Evolutionary conservation across 2,329 filamentous ascomycete species (phyloP).

Genomic region (Xylariaceae sp.): DNA sequence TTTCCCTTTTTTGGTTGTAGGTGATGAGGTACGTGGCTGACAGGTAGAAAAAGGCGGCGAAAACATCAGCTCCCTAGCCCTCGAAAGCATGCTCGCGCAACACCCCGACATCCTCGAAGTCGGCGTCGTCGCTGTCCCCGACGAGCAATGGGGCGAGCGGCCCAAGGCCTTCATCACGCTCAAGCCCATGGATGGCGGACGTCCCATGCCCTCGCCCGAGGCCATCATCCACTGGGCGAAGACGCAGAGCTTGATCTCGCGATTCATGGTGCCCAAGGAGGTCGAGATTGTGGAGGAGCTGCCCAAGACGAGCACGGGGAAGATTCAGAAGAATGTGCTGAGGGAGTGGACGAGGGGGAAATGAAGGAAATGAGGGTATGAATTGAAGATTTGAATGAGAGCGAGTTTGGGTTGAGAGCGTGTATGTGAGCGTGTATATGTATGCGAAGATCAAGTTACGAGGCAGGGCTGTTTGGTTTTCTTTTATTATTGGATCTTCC

Average conservation of each 20-base stretch:
- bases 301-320: slow-evolving; percentile 95
- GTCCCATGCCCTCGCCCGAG: slow-evolving; percentile 49
- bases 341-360: slow-evolving; percentile 69
- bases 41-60: slow-evolving; percentile 63
- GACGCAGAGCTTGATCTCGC: slow-evolving; percentile 71
- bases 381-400: not conserved
- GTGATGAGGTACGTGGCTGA: too few species aligned
- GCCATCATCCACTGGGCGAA: slow-evolving; percentile 85
- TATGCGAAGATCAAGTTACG: not conserved
- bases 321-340: slow-evolving; percentile 91
- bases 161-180: slow-evolving; percentile 90
- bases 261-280: slow-evolving; percentile 77
- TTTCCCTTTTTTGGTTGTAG: too few species aligned
- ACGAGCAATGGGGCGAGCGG: slow-evolving; percentile 92
- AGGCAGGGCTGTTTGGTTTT: not conserved
- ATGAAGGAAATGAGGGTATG: not conserved
- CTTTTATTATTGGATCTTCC: not conserved
- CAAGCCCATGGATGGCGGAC: slow-evolving; percentile 49
- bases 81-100: slow-evolving; percentile 82
- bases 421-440: not conserved
- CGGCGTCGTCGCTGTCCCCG: slow-evolving; percentile 80
- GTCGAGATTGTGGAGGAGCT: slow-evolving; percentile 78
- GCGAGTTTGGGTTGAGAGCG: not conserved
- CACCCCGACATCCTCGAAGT: slow-evolving; percentile 89
- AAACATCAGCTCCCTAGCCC: slow-evolving; percentile 90